Base-by-base conservation (phyloP, 257 asterid genomes). In the Solanum paucissectum region DNA sequence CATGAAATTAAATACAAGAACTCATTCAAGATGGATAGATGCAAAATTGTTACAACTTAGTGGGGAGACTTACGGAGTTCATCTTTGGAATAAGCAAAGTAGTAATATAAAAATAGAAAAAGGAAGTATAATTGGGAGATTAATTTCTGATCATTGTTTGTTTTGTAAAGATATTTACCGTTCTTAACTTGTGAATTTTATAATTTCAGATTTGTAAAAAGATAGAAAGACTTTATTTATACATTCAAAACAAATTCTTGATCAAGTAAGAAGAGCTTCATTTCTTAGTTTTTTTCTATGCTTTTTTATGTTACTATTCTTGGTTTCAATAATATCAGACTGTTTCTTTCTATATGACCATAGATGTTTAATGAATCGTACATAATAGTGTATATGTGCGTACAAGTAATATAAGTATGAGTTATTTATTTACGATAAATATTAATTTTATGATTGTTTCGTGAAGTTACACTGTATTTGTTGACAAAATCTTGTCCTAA, bases 51-150 rank as follows among this genome's bases (percentile, higher is more conserved):
- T 62, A 8, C 95, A 92, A 77, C 89, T 96, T 1, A 86, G 13
- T 74, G 86, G 52, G 77, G 89, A 85, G 55, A 89, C 91, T n/a
- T 93, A 92, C 68, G 99, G 96, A 29, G 91, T 96, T 44, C 98
- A 96, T 83, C 87, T 94, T 88, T 95, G 98, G 99, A 96, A 95
- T 64, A 93, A 87, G 62, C 90, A 87, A 52, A 96, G 93, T 86
- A 91, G 89, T 5, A 73, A 77, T 36, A 60, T 90, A 34, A 87
- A 68, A 90, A 93, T 96, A 91, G 98, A 93, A 90, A 89, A 93
- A 82, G 98, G 98, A 25, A 96, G 98, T 32, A 87, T 95, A n/a
- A 82, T 95, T 38, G 92, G 89, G 32, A 92, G 92, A 86, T 89
- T 96, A 90, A 68, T 95, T 49, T 91, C 92, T 86, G 69, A 91